Evolutionary conservation across 2,329 filamentous ascomycete species (phyloP).

Genomic region (Botryotinia convoluta): DNA sequence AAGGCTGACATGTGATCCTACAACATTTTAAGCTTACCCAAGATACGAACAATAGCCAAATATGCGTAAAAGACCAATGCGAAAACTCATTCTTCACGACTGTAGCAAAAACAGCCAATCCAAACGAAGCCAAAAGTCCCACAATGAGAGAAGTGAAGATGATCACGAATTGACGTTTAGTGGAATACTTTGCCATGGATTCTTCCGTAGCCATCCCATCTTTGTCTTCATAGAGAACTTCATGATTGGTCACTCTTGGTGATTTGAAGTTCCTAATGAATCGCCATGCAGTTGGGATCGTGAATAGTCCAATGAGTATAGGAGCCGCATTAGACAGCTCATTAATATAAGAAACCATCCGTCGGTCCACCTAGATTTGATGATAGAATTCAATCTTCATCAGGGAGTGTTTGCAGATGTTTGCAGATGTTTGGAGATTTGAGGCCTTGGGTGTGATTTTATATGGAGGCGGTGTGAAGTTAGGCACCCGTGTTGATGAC

Average conservation of each 20-base stretch:
- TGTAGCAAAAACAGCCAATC: slow-evolving; percentile 52
- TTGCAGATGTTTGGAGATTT: neutral
- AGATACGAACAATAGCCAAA: slow-evolving; percentile 56
- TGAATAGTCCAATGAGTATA: slow-evolving; percentile 24
- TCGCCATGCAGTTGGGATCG: slow-evolving; percentile 28
- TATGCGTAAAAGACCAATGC: slow-evolving; percentile 44
- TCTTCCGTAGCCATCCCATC: slow-evolving; percentile 67
- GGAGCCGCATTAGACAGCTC: slow-evolving; percentile 18
- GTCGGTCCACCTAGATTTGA: slow-evolving; percentile 17
- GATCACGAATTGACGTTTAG: slow-evolving; percentile 52
- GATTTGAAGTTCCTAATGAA: slow-evolving; percentile 26
- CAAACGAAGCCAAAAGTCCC: slow-evolving; percentile 55
- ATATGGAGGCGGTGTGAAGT: slow-evolving; percentile 10
- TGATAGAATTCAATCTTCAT: neutral
- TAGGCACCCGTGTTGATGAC: slow-evolving; percentile 5
- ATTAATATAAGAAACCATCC: slow-evolving; percentile 14
- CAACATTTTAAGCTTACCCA: slow-evolving; percentile 53
- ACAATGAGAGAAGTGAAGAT: slow-evolving; percentile 51
- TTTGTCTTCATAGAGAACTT: slow-evolving; percentile 56
- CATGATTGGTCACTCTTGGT: slow-evolving; percentile 22
- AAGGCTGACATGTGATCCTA: neutral
- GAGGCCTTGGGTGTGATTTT: neutral
- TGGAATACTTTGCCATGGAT: slow-evolving; percentile 59
- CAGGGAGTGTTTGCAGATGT: neutral
- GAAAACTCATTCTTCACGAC: slow-evolving; percentile 32